phyloP scores from a whole-genome alignment of 306 rosid genomes.

The Gynostemma pentaphyllum region DNA sequence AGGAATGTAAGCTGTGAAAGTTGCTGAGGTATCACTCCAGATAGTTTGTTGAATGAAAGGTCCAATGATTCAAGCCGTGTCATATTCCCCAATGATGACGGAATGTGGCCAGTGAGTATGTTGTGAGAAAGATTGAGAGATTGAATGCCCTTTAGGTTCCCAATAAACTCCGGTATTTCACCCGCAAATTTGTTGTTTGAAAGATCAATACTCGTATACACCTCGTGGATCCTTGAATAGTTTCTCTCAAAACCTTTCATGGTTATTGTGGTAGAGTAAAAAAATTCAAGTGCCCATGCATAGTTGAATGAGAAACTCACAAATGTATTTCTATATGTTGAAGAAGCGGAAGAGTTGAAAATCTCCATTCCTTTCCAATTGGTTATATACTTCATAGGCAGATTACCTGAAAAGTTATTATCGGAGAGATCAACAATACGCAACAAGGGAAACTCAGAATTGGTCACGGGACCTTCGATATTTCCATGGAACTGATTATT shows the following conservation, averaged over 20 bases:
- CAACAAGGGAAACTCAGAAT: neutral
- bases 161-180: neutral
- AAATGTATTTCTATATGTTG: neutral
- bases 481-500: slow-evolving; percentile 10
- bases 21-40: neutral
- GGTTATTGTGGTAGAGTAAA: neutral
- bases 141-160: neutral
- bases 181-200: slow-evolving; percentile 7
- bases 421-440: slow-evolving; percentile 3
- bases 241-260: neutral
- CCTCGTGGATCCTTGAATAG: neutral
- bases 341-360: neutral
- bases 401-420: slow-evolving; percentile 1
- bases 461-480: neutral
- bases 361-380: slow-evolving; percentile 8
- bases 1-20: slow-evolving; percentile 9
- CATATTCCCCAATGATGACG: neutral
- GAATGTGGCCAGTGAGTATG: neutral
- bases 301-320: neutral
- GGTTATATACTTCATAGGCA: neutral
- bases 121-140: slow-evolving; percentile 6
- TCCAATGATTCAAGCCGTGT: neutral
- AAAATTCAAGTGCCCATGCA: neutral
- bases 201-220: neutral
- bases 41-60: slow-evolving; percentile 1